Evolutionary conservation across 1,139 yeast species (phyloP), one percentile per base, ranked within the genome.

Genomic region (Candida pseudocylindracea): DNA sequence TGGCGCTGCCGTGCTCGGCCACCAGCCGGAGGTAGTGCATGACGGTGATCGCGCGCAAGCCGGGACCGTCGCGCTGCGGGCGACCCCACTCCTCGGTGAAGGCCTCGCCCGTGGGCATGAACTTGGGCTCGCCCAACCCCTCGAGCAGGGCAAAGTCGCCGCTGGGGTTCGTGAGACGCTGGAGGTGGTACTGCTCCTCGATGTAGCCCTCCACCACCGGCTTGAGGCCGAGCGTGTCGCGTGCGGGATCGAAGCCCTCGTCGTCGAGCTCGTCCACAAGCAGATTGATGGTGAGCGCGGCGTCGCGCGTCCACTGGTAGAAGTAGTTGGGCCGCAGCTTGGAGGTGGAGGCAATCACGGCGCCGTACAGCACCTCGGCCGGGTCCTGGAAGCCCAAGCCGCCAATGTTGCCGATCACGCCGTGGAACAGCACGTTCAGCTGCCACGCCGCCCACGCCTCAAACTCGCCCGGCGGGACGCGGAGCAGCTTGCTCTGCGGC

Each of bases 1-100:
- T 39, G 8, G 42, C 34, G 27, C 51, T 48, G 10, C 28, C 31
- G 26, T 27, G 32, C n/a, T 12, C 32, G 30, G 54, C 45, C 6
- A 53, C 41, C 36, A 72, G 48, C 9, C 60, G 41, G 37, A 80
- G 45, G 46, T 68, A 80, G 38, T 67, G 65, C 32, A 67, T 50
- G 26, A 75, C 60, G 1, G 93, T 62, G 33, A 73, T 60, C 3
- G 72, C 63, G 41, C 96, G 61, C 36, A 85, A 58, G 0, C 92
- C 91, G 0, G 96, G 95, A 0, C 96, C 96, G 49, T 88, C 98
- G 38, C 81, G 64, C 51, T 85, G 98, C 1, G 98, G 98, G 42
- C 98, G 61, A 2, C 96, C 96, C 98, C 96, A 85, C 29, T 55
- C 48, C 2, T 57, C 70, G 11, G 52, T 48, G 42, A 75, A 85